Evolutionary conservation across 352 stramenopile species (phyloP), one percentile per base, ranked within the genome.

Genomic region (Pythium phragmiticola): DNA sequence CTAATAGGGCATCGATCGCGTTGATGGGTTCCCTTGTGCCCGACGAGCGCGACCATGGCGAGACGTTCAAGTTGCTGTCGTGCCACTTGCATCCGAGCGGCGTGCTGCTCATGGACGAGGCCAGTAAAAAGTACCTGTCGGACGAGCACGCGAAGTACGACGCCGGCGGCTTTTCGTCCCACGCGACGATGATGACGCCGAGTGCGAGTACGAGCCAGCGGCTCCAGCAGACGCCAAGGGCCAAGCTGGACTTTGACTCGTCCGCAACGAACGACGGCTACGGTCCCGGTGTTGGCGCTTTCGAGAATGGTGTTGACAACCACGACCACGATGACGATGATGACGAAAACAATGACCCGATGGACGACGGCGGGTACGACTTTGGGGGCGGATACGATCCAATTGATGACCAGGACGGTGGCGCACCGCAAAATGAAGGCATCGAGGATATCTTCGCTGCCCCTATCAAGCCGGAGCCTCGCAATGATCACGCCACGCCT

Each of bases 51-150:
- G 84, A 93, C 54, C 81, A 92, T 37, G 87, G 87, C 49, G 84
- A 95, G 60, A 89, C 81, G 23, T 92, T 93, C 71, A 95, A 93
- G 77, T 65, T 95, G 42, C 62, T 89, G 66, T 92, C 82, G 67
- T 95, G 87, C 66, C 78, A 80, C 43, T 67, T 95, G 26, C 81
- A 93, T 42, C 60, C 76, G 37, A 87, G 69, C 26, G 87, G 87
- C 16, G 84, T 90, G 52, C 60, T 95, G 56, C 67, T 93, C 33
- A 65, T 95, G 54, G 87, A 95, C 59, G 87, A 95, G 41, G 71
- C 77, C 36, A 93, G 84, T 45, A 85, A 82, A 43, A 89, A 89
- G 60, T 91, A 89, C 43, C 59, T 93, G 0, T 66, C 39, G 42
- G 72, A 60, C 43, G 66, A 65, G 48, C 39, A 48, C 4, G 34